Evolutionary conservation across 768 basidiomycete species (phyloP), one percentile per base, ranked within the genome.

Genomic region (Hygrocybe punicea): DNA sequence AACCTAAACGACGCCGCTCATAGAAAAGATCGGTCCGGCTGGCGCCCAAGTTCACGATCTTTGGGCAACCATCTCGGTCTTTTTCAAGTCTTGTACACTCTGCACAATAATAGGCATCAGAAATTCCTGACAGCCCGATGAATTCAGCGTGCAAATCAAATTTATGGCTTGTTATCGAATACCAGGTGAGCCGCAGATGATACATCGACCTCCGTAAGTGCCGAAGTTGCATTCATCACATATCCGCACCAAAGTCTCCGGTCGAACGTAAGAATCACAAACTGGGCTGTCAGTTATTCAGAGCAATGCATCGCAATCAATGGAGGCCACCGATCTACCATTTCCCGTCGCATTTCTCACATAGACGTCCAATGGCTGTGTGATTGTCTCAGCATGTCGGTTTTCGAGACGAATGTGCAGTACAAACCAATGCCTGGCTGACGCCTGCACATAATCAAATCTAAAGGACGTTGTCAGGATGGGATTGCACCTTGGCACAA

Each of bases 181-280:
- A 97, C 95, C 96, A 65, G 92, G 93, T 44, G 93, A 86, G 49
- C 94, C 93, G 64, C 97, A 99, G 60, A 98, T 97, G 73, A 98
- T 98, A 70, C 97, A 99, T 61, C 94, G 82, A 50, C 96, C 96
- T 21, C 97, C 94, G 69, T 97, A 97, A 45, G 93, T 96, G 63
- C 94, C 92, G 76, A 98, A 99, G 73, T 98, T 98, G 75, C 97
- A 99, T 77, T 99, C 97, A 70, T 99, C 97, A 72, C 97, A 99
- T 63, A 98, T 98, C 60, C 96, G 85, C 57, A 98, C 97, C 62
- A 98, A 82, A 21, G 96, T 98, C 75, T 96, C 95, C 65, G 97
- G 97, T 65, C 97, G 85, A 60, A 99, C 97, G 75, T 98, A 98
- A 56, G 96, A 98, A 77, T 99, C 96, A 77, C 96, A 99, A 45